Evolutionary conservation across 352 stramenopile species (phyloP).

Genomic region (Phytophthora vignae): DNA sequence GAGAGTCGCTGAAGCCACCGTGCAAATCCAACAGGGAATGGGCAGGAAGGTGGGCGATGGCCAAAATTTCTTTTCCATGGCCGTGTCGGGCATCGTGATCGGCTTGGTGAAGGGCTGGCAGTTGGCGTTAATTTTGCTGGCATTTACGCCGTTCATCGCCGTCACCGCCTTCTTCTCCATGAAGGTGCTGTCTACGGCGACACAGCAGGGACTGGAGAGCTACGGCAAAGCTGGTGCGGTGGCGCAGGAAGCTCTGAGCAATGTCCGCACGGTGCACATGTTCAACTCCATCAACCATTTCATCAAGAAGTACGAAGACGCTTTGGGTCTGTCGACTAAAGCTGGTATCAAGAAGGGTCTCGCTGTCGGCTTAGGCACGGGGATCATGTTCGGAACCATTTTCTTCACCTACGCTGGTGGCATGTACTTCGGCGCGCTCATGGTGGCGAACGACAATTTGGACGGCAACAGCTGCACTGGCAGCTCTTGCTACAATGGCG

Average conservation of each 20-base stretch:
- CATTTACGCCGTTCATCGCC: conserved; percentile 72
- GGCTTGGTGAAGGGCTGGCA: conserved; percentile 74
- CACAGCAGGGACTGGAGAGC: conserved; percentile 59
- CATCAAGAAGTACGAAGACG: conserved; percentile 62
- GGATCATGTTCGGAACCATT: conserved; percentile 70
- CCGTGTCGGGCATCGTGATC: conserved; percentile 66
- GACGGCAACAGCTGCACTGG: conserved; percentile 47
- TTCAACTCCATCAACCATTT: conserved; percentile 78
- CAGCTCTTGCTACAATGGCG: conserved; percentile 64
- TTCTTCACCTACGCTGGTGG: conserved; percentile 81
- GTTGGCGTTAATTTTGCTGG: conserved; percentile 69
- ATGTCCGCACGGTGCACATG: conserved; percentile 82
- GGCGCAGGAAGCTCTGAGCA: conserved; percentile 77
- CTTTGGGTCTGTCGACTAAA: conserved; percentile 50
- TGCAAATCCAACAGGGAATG: conserved; percentile 74
- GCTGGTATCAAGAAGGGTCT: conserved; percentile 60
- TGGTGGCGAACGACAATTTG: conserved; percentile 70
- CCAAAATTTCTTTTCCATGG: conserved; percentile 70
- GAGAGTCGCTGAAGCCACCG: conserved; percentile 57
- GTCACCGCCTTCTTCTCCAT: conserved; percentile 58
- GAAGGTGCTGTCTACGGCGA: conserved; percentile 56
- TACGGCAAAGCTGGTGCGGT: conserved; percentile 73
- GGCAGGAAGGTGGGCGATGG: conserved; percentile 65
- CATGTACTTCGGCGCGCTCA: conserved; percentile 81
- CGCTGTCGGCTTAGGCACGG: conserved; percentile 64